A percentile compares a stretch with the other conserved stretches of the same genome.
These are phyloP conservation scores for Tricholoma flavovirens DNA, from an alignment of 768 basidiomycete genomes.

Conservation along the genomic window DNA sequence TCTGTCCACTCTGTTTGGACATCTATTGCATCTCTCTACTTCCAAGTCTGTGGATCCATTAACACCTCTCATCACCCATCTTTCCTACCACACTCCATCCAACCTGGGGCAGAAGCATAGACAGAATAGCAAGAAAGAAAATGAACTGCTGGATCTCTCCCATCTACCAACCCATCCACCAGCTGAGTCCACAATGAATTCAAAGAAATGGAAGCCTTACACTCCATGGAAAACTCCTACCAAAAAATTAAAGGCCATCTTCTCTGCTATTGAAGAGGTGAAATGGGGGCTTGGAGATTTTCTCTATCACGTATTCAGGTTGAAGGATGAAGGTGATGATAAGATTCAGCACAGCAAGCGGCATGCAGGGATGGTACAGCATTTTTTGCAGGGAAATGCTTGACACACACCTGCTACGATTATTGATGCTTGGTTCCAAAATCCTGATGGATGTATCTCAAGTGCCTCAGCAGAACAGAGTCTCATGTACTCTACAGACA, in stretches of 20 bases:
- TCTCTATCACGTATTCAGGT: not conserved
- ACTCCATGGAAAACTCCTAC: not conserved
- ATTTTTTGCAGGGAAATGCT: not conserved
- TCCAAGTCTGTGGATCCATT: not conserved
- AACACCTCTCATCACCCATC: not conserved
- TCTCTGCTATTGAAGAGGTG: not conserved
- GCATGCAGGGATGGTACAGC: not conserved
- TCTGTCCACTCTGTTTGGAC: not conserved
- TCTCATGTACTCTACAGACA: slow-evolving; percentile 11
- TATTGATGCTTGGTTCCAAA: not conserved
- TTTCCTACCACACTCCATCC: not conserved
- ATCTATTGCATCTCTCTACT: not conserved
- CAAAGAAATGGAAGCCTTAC: not conserved
- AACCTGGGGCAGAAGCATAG: not conserved
- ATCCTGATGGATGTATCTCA: not conserved
- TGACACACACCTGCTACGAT: not conserved
- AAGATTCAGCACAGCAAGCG: not conserved
- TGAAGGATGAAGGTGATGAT: slow-evolving; percentile 6
- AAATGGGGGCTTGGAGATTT: not conserved
- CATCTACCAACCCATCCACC: not conserved
- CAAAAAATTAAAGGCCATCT: not conserved
- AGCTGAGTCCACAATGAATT: not conserved
- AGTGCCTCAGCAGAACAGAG: not conserved
- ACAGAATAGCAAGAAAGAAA: not conserved
- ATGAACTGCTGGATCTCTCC: not conserved